Percentiles rank a stretch among this genome's conserved stretches.
These are phyloP conservation scores for Vigna reflexopilosa DNA, from an alignment of 306 rosid species.

Conservation along the genomic window DNA sequence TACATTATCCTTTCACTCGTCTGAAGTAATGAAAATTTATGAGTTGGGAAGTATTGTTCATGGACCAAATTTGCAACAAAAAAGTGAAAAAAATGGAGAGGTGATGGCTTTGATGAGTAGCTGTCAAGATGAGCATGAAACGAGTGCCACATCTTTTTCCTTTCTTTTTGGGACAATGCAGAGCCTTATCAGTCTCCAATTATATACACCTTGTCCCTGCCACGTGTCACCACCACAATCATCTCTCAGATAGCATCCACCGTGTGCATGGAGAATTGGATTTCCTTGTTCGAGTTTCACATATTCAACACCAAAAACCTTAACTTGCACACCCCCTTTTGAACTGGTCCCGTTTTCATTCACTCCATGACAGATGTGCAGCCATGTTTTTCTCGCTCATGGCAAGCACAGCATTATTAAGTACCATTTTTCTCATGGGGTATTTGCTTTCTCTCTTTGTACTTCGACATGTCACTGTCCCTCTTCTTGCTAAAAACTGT, in stretches of 20 bases:
- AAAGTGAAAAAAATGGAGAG: neutral
- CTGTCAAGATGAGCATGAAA: constrained; percentile 23
- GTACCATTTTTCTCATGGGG: constrained; percentile 32
- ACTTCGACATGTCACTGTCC: constrained; percentile 42
- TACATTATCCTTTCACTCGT: neutral
- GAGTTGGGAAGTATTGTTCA: neutral
- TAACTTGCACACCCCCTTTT: constrained; percentile 10
- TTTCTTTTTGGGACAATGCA: constrained; percentile 5
- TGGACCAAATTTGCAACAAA: neutral
- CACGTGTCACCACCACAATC: constrained; percentile 31
- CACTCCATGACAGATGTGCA: constrained; percentile 48
- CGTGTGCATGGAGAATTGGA: constrained; percentile 24
- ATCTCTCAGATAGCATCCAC: constrained; percentile 33
- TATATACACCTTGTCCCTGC: constrained; percentile 26
- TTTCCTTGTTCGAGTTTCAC: constrained; percentile 20
- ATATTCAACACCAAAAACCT: neutral
- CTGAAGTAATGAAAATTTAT: neutral
- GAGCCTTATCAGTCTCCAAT: constrained; percentile 30
- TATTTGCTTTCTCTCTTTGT: constrained; percentile 37
- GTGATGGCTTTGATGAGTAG: neutral
- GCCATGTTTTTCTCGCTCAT: constrained; percentile 33
- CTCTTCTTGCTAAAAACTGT: constrained; percentile 46
- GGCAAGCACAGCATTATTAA: neutral
- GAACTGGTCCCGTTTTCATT: constrained; percentile 42
- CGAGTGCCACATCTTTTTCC: constrained; percentile 7